These are phyloP conservation scores for Leptographium lundbergii DNA, from an alignment of 2,329 filamentous ascomycete genomes.

Conservation along the genomic window DNA sequence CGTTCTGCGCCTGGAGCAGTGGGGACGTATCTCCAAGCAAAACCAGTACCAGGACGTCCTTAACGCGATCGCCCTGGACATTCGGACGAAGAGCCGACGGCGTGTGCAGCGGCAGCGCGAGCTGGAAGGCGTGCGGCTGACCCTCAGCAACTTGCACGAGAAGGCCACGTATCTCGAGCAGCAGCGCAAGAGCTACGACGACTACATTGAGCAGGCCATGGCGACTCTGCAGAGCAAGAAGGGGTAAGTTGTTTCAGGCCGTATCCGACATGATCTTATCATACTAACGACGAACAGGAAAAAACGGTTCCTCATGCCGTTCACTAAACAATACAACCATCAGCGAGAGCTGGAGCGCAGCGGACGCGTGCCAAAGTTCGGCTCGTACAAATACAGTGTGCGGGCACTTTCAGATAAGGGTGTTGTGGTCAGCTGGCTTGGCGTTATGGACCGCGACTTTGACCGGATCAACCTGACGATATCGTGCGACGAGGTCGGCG, in stretches of 20 bases:
- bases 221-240: constrained; percentile 94
- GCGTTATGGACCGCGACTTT: constrained; percentile 72
- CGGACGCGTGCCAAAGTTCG: constrained; percentile 91
- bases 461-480: constrained; percentile 91
- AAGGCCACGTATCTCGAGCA: constrained; percentile 89
- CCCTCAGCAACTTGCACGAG: constrained; percentile 62
- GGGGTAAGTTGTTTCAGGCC: constrained; percentile 38
- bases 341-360: constrained; percentile 88
- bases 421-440: constrained; percentile 83
- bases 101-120: constrained; percentile 86
- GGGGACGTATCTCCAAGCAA: constrained; percentile 74
- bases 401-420: constrained; percentile 84
- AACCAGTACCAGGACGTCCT: constrained; percentile 97
- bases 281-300: constrained; percentile 38
- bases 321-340: constrained; percentile 98
- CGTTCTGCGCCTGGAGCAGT: constrained; percentile 75
- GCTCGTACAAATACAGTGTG: constrained; percentile 93
- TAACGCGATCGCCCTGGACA: constrained; percentile 92
- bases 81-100: constrained; percentile 89
- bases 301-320: constrained; percentile 87
- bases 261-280: neutral
- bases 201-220: constrained; percentile 99
- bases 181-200: constrained; percentile 94
- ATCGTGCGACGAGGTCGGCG: constrained; percentile 81
- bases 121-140: constrained; percentile 69